phyloP scores from a whole-genome alignment of 495 filamentous ascomycete species.

The Recurvomyces mirabilis region DNA sequence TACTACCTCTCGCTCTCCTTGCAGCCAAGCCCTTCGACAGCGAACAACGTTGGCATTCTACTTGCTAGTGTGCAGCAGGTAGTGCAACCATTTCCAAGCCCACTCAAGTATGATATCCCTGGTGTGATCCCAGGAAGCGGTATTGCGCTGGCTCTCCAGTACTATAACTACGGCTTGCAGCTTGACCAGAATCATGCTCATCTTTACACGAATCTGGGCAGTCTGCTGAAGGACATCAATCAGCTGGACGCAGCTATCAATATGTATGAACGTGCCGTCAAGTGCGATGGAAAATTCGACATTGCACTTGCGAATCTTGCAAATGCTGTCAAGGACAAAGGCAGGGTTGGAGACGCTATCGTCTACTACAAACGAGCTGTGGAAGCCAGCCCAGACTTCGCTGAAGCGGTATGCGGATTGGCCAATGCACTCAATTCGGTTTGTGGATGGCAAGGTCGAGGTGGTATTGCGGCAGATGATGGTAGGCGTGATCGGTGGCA shows the following conservation, averaged over 20 bases:
- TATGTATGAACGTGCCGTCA: conserved; percentile 95
- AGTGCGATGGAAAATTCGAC: conserved; percentile 84
- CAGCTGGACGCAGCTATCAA: conserved; percentile 82
- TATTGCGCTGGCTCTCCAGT: conserved; percentile 75
- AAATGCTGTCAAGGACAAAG: conserved; percentile 96
- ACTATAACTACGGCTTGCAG: conserved; percentile 86
- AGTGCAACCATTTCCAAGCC: conserved; percentile 25
- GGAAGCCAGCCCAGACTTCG: conserved; percentile 83
- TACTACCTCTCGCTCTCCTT: conserved; percentile 95
- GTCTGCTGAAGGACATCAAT: conserved; percentile 91
- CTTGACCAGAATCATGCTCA: conserved; percentile 91
- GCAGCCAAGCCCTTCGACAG: conserved; percentile 92
- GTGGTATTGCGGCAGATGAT: conserved; percentile 61
- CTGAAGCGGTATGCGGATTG: conserved; percentile 91
- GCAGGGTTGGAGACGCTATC: conserved; percentile 84
- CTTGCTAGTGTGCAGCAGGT: conserved; percentile 86
- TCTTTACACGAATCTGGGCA: conserved; percentile 92
- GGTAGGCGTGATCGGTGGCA: conserved; percentile 87
- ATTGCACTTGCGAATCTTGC: conserved; percentile 95
- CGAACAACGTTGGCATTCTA: conserved; percentile 96
- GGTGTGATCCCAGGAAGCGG: conserved; percentile 80
- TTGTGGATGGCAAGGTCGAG: conserved; percentile 86
- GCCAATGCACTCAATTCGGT: conserved; percentile 95
- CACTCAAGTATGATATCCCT: conserved; percentile 46
- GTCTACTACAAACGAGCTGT: conserved; percentile 85